A percentile compares a stretch with the other conserved stretches of the same genome.
phyloP scores from a whole-genome alignment of 108 stramenopile species.

The Thalassiosira profunda region DNA sequence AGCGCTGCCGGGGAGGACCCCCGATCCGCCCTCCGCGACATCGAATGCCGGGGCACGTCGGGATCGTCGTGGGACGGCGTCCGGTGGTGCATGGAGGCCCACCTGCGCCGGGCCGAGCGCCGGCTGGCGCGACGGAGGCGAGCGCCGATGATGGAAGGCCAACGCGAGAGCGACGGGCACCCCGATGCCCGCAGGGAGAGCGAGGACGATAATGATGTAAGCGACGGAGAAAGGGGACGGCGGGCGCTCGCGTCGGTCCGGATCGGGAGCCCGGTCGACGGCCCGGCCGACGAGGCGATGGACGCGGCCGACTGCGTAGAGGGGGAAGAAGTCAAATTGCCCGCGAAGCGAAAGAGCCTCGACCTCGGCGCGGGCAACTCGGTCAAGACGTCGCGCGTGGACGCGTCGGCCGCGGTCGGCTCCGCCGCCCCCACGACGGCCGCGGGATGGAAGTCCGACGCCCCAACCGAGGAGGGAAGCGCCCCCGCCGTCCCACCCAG shows the following conservation, averaged over 20 bases:
- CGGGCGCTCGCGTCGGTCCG: conserved; percentile 17
- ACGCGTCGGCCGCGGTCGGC: not conserved
- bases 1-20: too few species aligned
- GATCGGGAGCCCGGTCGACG: not conserved
- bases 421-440: too few species aligned
- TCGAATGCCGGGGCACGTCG: conserved; percentile 21
- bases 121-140: conserved; percentile 15
- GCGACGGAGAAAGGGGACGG: not conserved
- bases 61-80: conserved; percentile 36
- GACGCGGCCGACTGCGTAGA: not conserved
- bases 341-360: conserved; percentile 26
- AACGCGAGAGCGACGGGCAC: too few species aligned
- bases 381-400: not conserved
- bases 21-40: conserved; percentile 7
- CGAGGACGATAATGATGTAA: not conserved
- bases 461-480: too few species aligned
- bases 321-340: not conserved
- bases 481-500: too few species aligned
- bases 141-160: too few species aligned
- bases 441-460: too few species aligned
- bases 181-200: too few species aligned
- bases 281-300: conserved; percentile 13
- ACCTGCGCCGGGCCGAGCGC: conserved; percentile 29
- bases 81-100: conserved; percentile 42
- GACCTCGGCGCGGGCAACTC: not conserved